Conservation (phyloP, 192 early-diverging fungal genomes). For the Podila epicladia region DNA sequence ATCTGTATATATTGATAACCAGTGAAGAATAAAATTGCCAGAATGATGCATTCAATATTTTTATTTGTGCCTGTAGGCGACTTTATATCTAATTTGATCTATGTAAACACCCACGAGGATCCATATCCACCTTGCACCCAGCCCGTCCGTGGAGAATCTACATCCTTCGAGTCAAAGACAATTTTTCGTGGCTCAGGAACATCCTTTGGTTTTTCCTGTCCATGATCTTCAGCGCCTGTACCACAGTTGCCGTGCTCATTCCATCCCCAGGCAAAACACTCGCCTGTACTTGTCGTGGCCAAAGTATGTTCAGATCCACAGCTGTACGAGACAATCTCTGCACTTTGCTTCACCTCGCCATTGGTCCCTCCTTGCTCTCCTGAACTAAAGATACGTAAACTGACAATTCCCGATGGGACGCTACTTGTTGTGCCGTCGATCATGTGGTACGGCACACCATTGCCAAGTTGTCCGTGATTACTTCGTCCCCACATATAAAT, state of each 20-base stretch:
- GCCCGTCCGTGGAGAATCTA: neutral
- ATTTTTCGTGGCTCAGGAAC: slow-evolving; percentile 23
- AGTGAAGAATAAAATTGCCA: too few relatives aligned
- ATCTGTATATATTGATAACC: neutral
- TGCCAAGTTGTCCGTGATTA: slow-evolving; percentile 79
- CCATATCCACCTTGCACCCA: slow-evolving; percentile 46
- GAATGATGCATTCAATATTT: neutral
- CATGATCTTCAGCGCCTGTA: slow-evolving; percentile 42
- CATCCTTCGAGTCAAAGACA: neutral
- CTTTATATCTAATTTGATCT: neutral
- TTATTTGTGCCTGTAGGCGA: neutral
- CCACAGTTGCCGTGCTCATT: slow-evolving; percentile 96
- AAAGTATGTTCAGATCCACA: slow-evolving; percentile 86
- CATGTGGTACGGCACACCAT: neutral
- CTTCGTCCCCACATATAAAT: slow-evolving; percentile 76
- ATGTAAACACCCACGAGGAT: slow-evolving; percentile 37
- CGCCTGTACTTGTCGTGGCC: slow-evolving; percentile 54
- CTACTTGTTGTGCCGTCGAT: neutral
- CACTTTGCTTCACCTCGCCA: neutral
- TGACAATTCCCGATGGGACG: neutral
- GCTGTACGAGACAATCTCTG: slow-evolving; percentile 37
- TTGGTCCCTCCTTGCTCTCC: neutral
- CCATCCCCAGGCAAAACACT: slow-evolving; percentile 86
- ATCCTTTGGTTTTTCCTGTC: slow-evolving; percentile 12
- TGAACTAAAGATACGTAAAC: slow-evolving; percentile 1